phyloP scores from a whole-genome alignment of 2,329 filamentous ascomycete genomes.

The Fonsecaea multimorphosa region DNA sequence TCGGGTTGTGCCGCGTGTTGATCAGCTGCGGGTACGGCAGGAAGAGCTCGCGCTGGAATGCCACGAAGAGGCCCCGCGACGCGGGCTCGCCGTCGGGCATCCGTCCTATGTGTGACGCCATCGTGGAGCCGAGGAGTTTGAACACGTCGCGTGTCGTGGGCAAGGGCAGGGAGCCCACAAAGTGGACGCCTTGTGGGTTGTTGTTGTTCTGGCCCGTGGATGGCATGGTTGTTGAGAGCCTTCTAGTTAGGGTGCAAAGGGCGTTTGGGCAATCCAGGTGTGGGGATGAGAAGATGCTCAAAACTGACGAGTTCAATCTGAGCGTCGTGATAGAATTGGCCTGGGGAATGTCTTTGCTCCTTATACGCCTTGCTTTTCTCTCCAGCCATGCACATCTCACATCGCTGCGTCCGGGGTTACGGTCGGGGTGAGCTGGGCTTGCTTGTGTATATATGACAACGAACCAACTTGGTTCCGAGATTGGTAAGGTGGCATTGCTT shows the following conservation, averaged over 20 bases:
- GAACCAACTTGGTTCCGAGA: too few species aligned
- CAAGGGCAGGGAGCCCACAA: slow-evolving; percentile 50
- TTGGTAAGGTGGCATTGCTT: too few species aligned
- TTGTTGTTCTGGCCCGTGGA: neutral
- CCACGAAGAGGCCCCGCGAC: slow-evolving; percentile 44
- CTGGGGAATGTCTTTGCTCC: too few species aligned
- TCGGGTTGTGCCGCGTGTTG: slow-evolving; percentile 13
- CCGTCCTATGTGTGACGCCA: slow-evolving; percentile 46
- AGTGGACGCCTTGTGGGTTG: slow-evolving; percentile 18
- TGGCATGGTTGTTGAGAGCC: neutral
- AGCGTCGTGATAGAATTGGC: too few species aligned
- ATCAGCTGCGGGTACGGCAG: slow-evolving; percentile 22
- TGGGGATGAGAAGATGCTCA: neutral
- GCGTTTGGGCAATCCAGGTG: neutral
- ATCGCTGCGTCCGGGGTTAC: too few species aligned
- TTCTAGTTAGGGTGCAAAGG: neutral
- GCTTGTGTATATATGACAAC: too few species aligned
- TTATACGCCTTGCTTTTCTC: too few species aligned
- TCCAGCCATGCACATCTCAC: too few species aligned
- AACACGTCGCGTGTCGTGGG: slow-evolving; percentile 46
- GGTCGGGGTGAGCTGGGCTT: too few species aligned
- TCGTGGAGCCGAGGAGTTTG: slow-evolving; percentile 39
- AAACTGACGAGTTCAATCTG: too few species aligned
- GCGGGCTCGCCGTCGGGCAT: slow-evolving; percentile 54
- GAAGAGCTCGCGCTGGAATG: slow-evolving; percentile 46